phyloP scores from a whole-genome alignment of 2,329 filamentous ascomycete species.

The Thielaviopsis euricoi region DNA sequence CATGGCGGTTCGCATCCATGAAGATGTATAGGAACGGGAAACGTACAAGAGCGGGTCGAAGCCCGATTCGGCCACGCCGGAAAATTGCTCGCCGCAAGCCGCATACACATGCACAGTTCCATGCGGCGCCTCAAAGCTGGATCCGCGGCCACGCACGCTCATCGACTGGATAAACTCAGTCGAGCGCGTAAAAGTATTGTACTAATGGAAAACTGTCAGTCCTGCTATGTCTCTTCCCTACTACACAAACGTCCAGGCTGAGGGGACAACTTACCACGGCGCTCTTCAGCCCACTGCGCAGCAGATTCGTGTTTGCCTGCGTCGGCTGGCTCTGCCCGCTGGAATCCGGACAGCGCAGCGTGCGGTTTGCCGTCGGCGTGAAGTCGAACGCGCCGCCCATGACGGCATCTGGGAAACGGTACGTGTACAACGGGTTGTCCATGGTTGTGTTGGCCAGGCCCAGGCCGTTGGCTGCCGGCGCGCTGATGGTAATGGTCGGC shows the following conservation, averaged over 20 bases:
- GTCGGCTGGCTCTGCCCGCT: conserved; percentile 21
- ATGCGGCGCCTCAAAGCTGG: conserved; percentile 28
- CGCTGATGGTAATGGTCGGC: conserved; percentile 23
- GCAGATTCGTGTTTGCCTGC: conserved; percentile 22
- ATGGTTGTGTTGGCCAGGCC: conserved; percentile 18
- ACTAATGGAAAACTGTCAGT: no score
- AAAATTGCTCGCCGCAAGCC: conserved; percentile 25
- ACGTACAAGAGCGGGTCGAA: conserved; percentile 30
- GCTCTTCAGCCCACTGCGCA: conserved; percentile 21
- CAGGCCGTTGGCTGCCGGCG: conserved; percentile 20
- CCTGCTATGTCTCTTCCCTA: no score
- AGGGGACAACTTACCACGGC: conserved; percentile 23
- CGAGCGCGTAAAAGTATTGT: conserved; percentile 24
- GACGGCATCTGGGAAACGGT: conserved; percentile 27
- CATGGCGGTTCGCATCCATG: no score
- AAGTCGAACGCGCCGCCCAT: conserved; percentile 23
- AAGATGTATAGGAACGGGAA: no score
- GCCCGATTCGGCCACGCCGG: conserved; percentile 23
- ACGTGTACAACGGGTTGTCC: conserved; percentile 36
- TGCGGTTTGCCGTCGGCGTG: conserved; percentile 18
- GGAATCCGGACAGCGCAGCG: conserved; percentile 21
- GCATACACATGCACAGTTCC: conserved; percentile 26
- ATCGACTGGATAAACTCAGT: conserved; percentile 21
- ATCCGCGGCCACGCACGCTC: conserved; percentile 20
- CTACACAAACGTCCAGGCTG: no score